Evolutionary conservation across 163 green algal species (phyloP), one percentile per base, ranked within the genome.

Genomic region (Prototheca wickerhamii): DNA sequence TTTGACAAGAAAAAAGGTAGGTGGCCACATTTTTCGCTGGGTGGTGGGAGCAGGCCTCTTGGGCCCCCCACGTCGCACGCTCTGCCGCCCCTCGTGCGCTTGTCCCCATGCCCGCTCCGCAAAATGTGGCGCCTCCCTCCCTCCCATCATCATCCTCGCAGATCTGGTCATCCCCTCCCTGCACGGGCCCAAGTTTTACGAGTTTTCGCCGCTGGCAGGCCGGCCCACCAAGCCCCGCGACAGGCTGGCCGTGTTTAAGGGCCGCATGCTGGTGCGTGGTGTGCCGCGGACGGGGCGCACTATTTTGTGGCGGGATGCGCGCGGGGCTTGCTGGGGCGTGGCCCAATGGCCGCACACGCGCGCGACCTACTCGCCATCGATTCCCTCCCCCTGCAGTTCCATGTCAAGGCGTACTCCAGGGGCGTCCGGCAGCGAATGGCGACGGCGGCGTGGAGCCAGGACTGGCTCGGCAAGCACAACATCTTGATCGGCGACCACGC

Each of bases 391-490:
- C 7, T 35, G 52, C 46, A 54, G 46, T 12, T 28, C 5, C 10
- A 54, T 21, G 26, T 44, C 6, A 43, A 29, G 54, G 33, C 46
- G 0, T 71, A 71, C 4, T 58, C 26, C 18, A 21, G 34, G 23
- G 55, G 35, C 28, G 25, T 53, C 2, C 23, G 64, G 8, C 64
- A 71, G 30, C 55, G 28, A 34, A 23, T 71, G 20, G 33, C 31
- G 4, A 58, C 21, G 10, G 18, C 66, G 2, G 40, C 46, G 28
- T 25, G 58, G 17, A 46, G 68, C 10, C 8, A 73, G 18, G 58
- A 61, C 43, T 73, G 67, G 67, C 57, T 60, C 42, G 29, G 30
- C 26, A 61, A 56, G 25, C 58, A 73, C 34, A 37, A n/a, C 33
- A 73, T 73, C 51, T 42, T n/a, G 31, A 46, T 67, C 15, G 58